These are phyloP conservation scores for Aspergillus ochraceoroseus DNA, from an alignment of 2,329 filamentous ascomycete species.

Conservation along the genomic window DNA sequence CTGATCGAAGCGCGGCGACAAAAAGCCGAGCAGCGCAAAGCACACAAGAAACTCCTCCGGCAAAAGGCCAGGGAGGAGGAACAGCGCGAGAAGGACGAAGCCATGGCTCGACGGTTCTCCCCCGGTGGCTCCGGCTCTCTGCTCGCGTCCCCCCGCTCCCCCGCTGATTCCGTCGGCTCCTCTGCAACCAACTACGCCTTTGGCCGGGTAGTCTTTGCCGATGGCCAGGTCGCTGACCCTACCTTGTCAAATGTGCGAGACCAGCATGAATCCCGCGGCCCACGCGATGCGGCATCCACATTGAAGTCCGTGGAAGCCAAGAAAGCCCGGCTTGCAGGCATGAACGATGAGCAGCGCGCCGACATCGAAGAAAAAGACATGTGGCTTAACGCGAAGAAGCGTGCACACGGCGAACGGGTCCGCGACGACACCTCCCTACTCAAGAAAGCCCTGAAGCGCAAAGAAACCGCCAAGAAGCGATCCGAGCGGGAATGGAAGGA, in stretches of 20 bases:
- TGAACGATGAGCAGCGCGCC: conserved; percentile 74
- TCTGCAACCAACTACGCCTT: conserved; percentile 74
- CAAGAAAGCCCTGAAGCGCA: conserved; percentile 92
- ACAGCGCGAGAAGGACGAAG: conserved; percentile 56
- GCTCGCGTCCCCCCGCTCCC: conserved; percentile 51
- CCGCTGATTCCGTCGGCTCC: conserved; percentile 40
- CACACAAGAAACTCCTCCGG: conserved; percentile 81
- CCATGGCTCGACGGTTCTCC: conserved; percentile 51
- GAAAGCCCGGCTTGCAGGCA: conserved; percentile 67
- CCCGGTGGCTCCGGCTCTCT: conserved; percentile 58
- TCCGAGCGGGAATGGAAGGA: conserved; percentile 84
- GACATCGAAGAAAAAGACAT: conserved; percentile 90
- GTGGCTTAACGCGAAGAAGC: conserved; percentile 87
- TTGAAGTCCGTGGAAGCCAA: conserved; percentile 83
- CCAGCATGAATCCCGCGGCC: conserved; percentile 70
- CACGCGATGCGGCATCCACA: conserved; percentile 77
- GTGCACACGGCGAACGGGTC: conserved; percentile 83
- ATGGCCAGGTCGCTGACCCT: conserved; percentile 74
- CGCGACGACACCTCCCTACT: conserved; percentile 79
- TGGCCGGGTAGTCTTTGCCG: conserved; percentile 82
- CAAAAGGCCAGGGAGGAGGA: conserved; percentile 74
- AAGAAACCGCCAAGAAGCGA: conserved; percentile 84
- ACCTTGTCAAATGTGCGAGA: conserved; percentile 60
- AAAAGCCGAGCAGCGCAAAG: conserved; percentile 81
- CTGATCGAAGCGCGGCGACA: conserved; percentile 82